Evolutionary conservation across 2,329 filamentous ascomycete species (phyloP), one percentile per base, ranked within the genome.

Genomic region (Talaromyces sp.): DNA sequence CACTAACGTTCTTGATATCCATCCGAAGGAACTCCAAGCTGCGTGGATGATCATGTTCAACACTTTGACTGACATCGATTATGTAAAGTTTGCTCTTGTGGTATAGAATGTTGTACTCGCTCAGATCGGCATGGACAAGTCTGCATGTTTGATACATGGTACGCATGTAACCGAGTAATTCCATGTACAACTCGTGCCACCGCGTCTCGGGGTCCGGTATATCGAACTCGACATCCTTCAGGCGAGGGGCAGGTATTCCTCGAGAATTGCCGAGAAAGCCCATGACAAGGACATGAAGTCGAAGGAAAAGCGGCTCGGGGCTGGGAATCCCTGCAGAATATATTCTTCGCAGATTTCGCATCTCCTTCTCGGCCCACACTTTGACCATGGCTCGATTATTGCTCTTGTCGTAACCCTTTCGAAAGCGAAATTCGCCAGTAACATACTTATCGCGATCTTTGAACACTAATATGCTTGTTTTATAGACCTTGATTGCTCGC

Each of bases 341-440:
- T 66, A 99, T 88, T 62, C 95, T 85, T 68, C 92, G 88, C 71
- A 99, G 78, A 77, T 99, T 99, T 46, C 95, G 86, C 80, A 96
- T 96, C 79, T 99, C 95, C 79, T 99, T 99, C 79, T 99, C 93
- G 0, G 96, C 96, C 95, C 95, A 99, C 25, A 97, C 83, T 77
- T 96, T 96, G 68, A 99, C 93, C 93, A 98, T 98, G 68, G 93
- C 92, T 56, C 93, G 86, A 79, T 92, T 96, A 78, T 92, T 96
- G 68, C 90, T 90, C 81, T 97, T 98, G 79, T 93, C 95, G 74
- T 93, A 95, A 57, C 93, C 93, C 65, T 87, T 84, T 69, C 91
- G 86, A 82, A 99, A 99, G 25, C 95, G 84, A 78, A 93, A 92
- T 78, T 99, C 95, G 67, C 95, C 95, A 0, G 89, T 90, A 66